Percentiles rank a stretch among this genome's conserved stretches.
Evolutionary conservation across 2,329 filamentous ascomycete genomes (phyloP).

Genomic region (Aaosphaeria pasadenensis): DNA sequence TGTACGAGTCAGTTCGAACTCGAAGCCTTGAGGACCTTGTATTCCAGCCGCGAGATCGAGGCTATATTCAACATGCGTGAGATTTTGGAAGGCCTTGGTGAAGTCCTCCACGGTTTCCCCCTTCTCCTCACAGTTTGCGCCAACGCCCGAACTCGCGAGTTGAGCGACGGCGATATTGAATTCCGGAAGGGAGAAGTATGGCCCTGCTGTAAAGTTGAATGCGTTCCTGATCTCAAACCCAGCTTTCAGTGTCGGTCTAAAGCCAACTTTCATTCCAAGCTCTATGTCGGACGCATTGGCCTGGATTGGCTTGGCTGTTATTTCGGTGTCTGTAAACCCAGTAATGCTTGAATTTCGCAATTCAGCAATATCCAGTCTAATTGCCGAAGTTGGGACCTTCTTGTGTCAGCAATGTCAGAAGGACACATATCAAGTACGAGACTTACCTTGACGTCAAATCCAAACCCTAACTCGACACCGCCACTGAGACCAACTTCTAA

Average conservation of each 20-base stretch:
- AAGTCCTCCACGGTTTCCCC: slow-evolving; percentile 2
- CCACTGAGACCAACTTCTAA: background rate
- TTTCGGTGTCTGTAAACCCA: background rate
- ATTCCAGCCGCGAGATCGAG: background rate
- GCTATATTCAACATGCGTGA: slow-evolving; percentile 3
- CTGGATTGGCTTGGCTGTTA: slow-evolving; percentile 1
- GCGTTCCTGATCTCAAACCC: background rate
- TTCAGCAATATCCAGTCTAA: slow-evolving; percentile 1
- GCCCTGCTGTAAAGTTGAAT: background rate
- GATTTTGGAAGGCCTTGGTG: background rate
- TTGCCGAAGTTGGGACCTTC: background rate
- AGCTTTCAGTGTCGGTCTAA: background rate
- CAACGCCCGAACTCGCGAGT: background rate
- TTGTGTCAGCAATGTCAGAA: background rate
- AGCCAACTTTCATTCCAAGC: background rate
- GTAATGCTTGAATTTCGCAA: background rate
- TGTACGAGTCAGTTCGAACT: background rate
- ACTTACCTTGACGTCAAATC: slow-evolving; percentile 3
- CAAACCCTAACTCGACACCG: slow-evolving; percentile 4
- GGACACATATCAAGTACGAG: no score
- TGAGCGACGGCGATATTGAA: slow-evolving; percentile 1
- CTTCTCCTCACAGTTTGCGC: slow-evolving; percentile 1
- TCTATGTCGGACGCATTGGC: background rate
- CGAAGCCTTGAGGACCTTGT: background rate
- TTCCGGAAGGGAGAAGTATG: slow-evolving; percentile 2